Base-by-base conservation (phyloP, 768 basidiomycete genomes). In the Xerocomellus dryophilus region DNA sequence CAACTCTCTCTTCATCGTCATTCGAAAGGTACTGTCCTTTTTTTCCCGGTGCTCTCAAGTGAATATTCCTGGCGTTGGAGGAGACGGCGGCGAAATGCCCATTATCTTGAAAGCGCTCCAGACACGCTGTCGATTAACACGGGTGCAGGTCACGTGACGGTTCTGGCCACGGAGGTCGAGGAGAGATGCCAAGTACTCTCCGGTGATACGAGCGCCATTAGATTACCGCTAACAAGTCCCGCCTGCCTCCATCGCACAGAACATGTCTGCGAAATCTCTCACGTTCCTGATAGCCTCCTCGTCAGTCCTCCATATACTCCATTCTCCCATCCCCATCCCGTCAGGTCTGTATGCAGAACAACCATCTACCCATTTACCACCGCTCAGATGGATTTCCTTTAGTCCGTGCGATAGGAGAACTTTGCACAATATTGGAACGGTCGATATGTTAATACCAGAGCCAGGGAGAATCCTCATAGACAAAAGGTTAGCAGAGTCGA, bases 321-420 rank as follows among this genome's bases (percentile, higher is more conserved):
- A 90, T 54, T 85, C 86, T 2, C 74, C 86, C 86, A 91, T 90
- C 0, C 82, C 84, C 81, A 91, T 84, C 0, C 79, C 81, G 10
- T 76, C 73, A 11, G 71, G 77, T 58, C 79, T 75, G 66, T 77
- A 78, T 11, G 56, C 14, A 78, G 85, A 86, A 43, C 59, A 66
- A 41, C 86, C 73, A 7, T 80, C 75, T 0, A 77, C 46, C 86
- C 86, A 91, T 31, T 66, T 62, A 2, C 86, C 89, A 0, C 82
- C 90, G 58, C 89, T 91, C 53, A 91, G 64, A 65, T 93, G 90
- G 1, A 93, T 73, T 66, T 92, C 89, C 21, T 70, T 71, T 21
- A 90, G 66, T 7, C 85, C 86, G 23, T 77, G 70, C 0, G 83
- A 80, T 21, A 82, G 60, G 35, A 91, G 72, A 18, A 70, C 59